Conservation (phyloP, 441 rosid genomes). For the Croton laevigatus region DNA sequence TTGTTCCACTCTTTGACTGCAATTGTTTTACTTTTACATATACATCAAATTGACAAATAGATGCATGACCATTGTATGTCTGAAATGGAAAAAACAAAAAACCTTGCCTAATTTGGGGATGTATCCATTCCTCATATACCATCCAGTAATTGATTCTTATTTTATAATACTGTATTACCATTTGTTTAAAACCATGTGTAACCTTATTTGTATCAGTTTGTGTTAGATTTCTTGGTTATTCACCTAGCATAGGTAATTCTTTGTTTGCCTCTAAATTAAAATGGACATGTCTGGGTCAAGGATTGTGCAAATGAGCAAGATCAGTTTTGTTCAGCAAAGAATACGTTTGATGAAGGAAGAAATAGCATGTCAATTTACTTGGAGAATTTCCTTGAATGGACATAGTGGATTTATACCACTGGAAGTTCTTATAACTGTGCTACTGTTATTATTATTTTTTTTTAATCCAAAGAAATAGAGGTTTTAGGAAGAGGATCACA, state of each 20-base stretch:
- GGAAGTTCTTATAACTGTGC: background rate
- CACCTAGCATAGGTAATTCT: no score
- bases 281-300: background rate
- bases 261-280: background rate
- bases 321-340: background rate
- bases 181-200: no score
- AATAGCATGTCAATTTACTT: background rate
- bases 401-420: background rate
- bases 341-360: background rate
- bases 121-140: no score
- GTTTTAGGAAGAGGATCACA: background rate
- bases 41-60: background rate
- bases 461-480: background rate
- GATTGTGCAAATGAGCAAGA: slow-evolving; percentile 8
- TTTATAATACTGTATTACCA: no score
- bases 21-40: background rate
- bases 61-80: background rate
- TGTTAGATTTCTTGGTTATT: no score
- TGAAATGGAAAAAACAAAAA: background rate
- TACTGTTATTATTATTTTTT: background rate
- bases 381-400: background rate
- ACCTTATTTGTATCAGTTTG: no score
- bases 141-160: no score
- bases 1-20: slow-evolving; percentile 16
- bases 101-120: no score